Evolutionary conservation across 2,329 filamentous ascomycete species (phyloP).

Genomic region (Fusarium chuoi): DNA sequence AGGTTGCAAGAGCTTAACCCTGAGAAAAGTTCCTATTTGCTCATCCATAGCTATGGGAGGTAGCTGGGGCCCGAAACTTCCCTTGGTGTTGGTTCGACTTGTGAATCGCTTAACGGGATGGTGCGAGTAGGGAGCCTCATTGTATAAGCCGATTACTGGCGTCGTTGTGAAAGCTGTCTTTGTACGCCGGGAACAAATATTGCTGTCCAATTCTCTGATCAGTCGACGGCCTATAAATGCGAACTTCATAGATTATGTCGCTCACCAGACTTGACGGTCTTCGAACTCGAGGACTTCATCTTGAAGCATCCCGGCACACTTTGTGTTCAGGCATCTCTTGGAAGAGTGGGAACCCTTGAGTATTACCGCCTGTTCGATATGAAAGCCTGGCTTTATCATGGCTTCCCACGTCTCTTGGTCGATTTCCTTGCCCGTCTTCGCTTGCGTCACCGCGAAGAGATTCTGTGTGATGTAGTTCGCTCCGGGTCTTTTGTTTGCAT

Average conservation of each 20-base stretch:
- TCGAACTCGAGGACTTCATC: not conserved
- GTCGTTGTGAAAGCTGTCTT: not conserved
- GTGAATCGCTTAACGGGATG: not conserved
- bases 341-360: too few species aligned
- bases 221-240: not conserved
- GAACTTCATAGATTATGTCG: too few species aligned
- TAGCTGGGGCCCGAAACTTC: not conserved
- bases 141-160: not conserved
- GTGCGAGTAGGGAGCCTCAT: too few species aligned
- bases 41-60: not conserved
- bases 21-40: not conserved
- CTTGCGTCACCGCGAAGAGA: not conserved
- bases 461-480: not conserved
- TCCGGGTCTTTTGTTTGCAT: not conserved
- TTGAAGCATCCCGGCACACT: not conserved
- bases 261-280: not conserved
- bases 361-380: not conserved
- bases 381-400: accelerated
- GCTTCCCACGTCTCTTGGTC: not conserved
- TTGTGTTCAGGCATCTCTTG: not conserved
- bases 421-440: not conserved
- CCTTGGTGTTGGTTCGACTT: not conserved
- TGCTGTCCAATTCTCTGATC: not conserved
- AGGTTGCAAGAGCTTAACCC: not conserved
- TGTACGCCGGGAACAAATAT: not conserved